phyloP scores from a whole-genome alignment of 2,329 filamentous ascomycete species.

The Dryadomyces sulphureus region DNA sequence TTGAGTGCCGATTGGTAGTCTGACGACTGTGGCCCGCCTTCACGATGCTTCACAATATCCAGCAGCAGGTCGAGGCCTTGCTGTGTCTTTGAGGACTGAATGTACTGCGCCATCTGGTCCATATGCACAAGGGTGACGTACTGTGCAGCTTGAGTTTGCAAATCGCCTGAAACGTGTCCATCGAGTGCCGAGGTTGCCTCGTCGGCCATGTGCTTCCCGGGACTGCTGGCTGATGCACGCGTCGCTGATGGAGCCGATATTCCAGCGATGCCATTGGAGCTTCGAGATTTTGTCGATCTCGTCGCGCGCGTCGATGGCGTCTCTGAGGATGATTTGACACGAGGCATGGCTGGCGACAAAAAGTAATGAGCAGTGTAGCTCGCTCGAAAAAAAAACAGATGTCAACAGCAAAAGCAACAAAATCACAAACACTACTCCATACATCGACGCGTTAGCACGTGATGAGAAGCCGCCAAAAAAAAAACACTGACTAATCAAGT shows the following conservation, averaged over 20 bases:
- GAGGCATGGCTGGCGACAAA: conserved; percentile 3
- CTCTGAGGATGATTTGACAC: conserved; percentile 4
- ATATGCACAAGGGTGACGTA: conserved; percentile 9
- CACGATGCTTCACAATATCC: conserved; percentile 5
- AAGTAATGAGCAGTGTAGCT: too few relatives aligned
- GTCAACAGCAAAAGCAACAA: too few relatives aligned
- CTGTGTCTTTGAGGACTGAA: conserved; percentile 6
- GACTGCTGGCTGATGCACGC: conserved; percentile 5
- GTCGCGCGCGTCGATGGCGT: conserved; percentile 6
- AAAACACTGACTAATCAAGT: not conserved
- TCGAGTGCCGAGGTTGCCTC: not conserved
- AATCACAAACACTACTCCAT: too few relatives aligned
- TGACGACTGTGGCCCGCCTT: not conserved
- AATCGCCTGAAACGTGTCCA: not conserved
- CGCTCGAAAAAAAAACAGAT: too few relatives aligned
- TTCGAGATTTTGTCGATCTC: not conserved
- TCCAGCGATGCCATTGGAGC: not conserved
- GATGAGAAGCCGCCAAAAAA: too few relatives aligned
- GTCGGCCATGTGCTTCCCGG: not conserved
- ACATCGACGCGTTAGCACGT: too few relatives aligned
- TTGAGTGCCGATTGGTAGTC: conserved; percentile 10
- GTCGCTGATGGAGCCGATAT: conserved; percentile 3
- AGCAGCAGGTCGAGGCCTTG: conserved; percentile 8
- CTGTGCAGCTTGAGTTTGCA: conserved; percentile 1
- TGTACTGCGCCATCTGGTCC: conserved; percentile 8